Percentiles rank a stretch among this genome's conserved stretches.
These are phyloP conservation scores for Gastrolobium bilobum DNA, from an alignment of 306 rosid genomes.

Conservation along the genomic window DNA sequence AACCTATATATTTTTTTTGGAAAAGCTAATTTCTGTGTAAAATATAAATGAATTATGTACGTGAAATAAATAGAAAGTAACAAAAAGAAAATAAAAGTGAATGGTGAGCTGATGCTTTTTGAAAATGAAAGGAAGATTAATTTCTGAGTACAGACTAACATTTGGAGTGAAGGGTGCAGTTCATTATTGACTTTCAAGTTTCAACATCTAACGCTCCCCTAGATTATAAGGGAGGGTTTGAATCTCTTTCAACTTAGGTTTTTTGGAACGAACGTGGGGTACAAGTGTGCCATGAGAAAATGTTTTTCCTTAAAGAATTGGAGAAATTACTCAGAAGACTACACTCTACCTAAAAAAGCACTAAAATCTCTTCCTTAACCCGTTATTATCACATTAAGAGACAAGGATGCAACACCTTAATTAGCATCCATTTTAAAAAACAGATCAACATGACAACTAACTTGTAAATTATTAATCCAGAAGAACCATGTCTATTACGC, in stretches of 20 bases:
- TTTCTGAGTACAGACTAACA: not conserved
- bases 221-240: not conserved
- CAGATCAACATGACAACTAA: not conserved
- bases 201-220: not conserved
- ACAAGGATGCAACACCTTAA: slow-evolving; percentile 44
- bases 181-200: slow-evolving; percentile 24
- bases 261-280: not conserved
- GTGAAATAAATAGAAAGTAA: not conserved
- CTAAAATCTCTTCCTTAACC: not conserved
- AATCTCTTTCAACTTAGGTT: not conserved
- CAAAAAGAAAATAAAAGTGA: slow-evolving; percentile 9
- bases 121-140: not conserved
- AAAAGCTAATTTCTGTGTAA: not conserved
- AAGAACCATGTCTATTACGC: not conserved
- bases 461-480: not conserved
- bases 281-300: not conserved
- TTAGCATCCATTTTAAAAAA: not conserved
- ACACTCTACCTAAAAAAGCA: slow-evolving; percentile 45
- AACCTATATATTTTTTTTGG: not conserved
- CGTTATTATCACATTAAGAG: slow-evolving; percentile 9
- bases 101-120: slow-evolving; percentile 1
- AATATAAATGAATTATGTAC: not conserved
- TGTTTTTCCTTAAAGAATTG: slow-evolving; percentile 36
- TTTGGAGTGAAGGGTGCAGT: not conserved
- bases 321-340: slow-evolving; percentile 42